phyloP scores from a whole-genome alignment of 768 basidiomycete species.

The Boletus fagicola region DNA sequence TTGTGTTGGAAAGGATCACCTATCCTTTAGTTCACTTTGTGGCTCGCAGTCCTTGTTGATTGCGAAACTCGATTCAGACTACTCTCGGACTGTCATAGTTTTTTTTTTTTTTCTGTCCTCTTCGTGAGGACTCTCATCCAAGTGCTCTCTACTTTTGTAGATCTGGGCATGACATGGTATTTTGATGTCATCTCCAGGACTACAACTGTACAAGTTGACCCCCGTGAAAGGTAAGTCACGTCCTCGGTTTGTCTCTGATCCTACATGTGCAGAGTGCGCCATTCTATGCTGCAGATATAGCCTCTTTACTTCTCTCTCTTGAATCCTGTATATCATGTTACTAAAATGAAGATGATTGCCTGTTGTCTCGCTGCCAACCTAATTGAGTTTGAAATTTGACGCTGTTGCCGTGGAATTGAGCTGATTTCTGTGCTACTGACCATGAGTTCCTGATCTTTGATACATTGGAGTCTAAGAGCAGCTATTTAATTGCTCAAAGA shows the following conservation, averaged over 20 bases:
- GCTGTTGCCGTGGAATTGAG: neutral
- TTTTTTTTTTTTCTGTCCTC: slow-evolving; percentile 4
- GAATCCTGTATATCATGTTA: neutral
- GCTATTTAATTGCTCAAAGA: neutral
- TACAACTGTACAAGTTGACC: neutral
- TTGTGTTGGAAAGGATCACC: neutral
- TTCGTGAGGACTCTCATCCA: slow-evolving; percentile 13
- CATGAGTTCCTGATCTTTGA: neutral
- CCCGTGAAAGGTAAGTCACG: neutral
- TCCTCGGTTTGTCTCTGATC: too few relatives aligned
- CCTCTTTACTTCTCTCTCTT: neutral
- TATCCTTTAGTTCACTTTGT: slow-evolving; percentile 32
- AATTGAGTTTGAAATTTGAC: neutral
- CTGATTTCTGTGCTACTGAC: neutral
- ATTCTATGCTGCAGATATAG: too few relatives aligned
- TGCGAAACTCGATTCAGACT: slow-evolving; percentile 38
- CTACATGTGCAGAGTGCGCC: neutral
- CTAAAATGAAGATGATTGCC: neutral
- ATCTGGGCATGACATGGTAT: neutral
- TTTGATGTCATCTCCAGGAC: neutral
- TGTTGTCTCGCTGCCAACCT: neutral
- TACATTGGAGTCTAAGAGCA: too few relatives aligned
- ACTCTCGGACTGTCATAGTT: slow-evolving; percentile 28
- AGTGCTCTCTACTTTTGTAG: neutral
- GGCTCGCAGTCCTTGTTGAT: slow-evolving; percentile 16